Percentiles rank a stretch among this genome's conserved stretches.
Evolutionary conservation across 2,329 filamentous ascomycete species (phyloP).

Genomic region (Helotiales sp.): DNA sequence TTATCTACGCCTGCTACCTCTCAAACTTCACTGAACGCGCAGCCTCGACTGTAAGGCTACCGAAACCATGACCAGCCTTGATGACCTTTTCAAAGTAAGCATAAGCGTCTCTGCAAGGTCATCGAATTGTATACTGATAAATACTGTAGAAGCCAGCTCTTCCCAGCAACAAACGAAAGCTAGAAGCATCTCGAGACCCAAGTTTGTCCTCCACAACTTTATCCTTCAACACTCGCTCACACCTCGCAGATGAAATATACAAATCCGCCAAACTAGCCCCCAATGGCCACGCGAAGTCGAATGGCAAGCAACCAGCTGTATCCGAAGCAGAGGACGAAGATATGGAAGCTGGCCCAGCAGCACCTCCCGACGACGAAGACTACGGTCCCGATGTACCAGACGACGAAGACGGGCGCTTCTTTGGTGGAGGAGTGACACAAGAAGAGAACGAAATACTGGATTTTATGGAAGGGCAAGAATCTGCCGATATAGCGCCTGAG

Average conservation of each 20-base stretch:
- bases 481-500: slow-evolving; percentile 52
- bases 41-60: slow-evolving; percentile 7
- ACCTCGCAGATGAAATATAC: slow-evolving; percentile 56
- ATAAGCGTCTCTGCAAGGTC: not conserved
- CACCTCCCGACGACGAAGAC: slow-evolving; percentile 57
- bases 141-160: slow-evolving; percentile 34
- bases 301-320: slow-evolving; percentile 30
- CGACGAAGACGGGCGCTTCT: slow-evolving; percentile 93
- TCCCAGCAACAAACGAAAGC: slow-evolving; percentile 58
- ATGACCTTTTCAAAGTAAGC: slow-evolving; percentile 33
- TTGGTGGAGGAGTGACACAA: slow-evolving; percentile 83
- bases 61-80: slow-evolving; percentile 31
- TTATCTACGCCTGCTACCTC: not conserved
- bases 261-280: slow-evolving; percentile 57
- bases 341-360: slow-evolving; percentile 50
- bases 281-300: slow-evolving; percentile 42
- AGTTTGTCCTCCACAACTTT: slow-evolving; percentile 46
- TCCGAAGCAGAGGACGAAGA: slow-evolving; percentile 43
- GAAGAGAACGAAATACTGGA: slow-evolving; percentile 83
- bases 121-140: slow-evolving; percentile 6
- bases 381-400: slow-evolving; percentile 57
- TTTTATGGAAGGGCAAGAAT: slow-evolving; percentile 73
- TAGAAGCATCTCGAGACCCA: slow-evolving; percentile 61
- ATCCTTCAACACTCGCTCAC: slow-evolving; percentile 12
- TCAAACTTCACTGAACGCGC: not conserved